Base-by-base conservation (phyloP, 495 filamentous ascomycete genomes). In the Xylaria longipes region DNA sequence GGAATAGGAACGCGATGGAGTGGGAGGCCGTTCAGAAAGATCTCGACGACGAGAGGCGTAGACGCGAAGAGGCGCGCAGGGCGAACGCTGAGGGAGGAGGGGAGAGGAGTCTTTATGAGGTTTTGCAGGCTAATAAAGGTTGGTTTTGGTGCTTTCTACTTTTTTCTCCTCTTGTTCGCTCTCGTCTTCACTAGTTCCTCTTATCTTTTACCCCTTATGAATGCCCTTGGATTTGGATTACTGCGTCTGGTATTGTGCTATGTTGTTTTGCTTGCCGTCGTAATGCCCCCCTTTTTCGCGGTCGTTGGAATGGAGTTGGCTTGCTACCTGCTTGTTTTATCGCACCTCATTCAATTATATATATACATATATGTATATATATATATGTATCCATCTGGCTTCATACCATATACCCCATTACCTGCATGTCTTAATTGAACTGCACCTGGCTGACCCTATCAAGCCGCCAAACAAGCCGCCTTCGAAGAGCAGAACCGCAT, bases 41-140 rank as follows among this genome's bases (percentile, higher is more conserved):
- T 67, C 84, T 98, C 15, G 94, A 97, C 8, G 79, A 79, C 14
- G 82, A 82, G 62, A 76, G 84, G 46, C 86, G 87, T 57, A 83
- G 85, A 69, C 84, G 86, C 48, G 90, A 91, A 72, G 89, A 89
- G 39, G 85, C 88, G 71, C 77, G 82, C 11, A 75, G 75, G 52
- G 65, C 76, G 45, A 72, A 69, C 45, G 79, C 85, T 50, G 85
- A 84, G 43, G 80, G 83, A 60, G 87, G 89, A 71, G 82, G 74
- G 43, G 43, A 92, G 25, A 93, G 90, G 83, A 92, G 89, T 61
- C 85, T 99, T 46, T 99, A 85, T 79, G 96, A 97, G 60, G 89
- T 95, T 7, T 81, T 99, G 62, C 91, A 98, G 83, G 92, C 91
- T 68, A 98, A 98, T 79, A 98, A 98, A 89, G 94, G 94, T 97